Evolutionary conservation across 345 rosid genomes (phyloP), one percentile per base, ranked within the genome.

Genomic region (Laguncularia racemosa): DNA sequence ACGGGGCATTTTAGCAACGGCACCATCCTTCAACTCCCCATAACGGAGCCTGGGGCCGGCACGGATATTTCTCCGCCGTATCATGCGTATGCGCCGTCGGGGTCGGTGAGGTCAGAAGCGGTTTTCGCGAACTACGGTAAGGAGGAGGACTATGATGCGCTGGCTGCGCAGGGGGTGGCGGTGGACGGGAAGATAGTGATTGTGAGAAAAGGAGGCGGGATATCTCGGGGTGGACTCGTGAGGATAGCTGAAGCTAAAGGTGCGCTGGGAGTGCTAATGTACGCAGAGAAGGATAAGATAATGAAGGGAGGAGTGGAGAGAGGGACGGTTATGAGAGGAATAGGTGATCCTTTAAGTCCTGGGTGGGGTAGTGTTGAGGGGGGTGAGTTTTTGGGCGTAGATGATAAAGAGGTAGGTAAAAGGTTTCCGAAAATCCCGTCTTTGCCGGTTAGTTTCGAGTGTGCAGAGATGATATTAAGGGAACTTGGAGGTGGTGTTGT

Each of bases 51-150:
- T 50, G 67, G 63, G 13, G 43, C 59, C 9, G 20, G 14, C 38
- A 48, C 63, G 2, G 71, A 58, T 48, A 70, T 82, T 20, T 75
- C 87, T 12, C 72, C 53, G 56, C 95, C 99, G 10, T 93, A 85
- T 78, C 99, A 93, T 63, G 97, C 99, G 21, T 93, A 85, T 50
- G 79, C 99, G 2, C 99, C 99, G 8, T 93, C 99, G 1, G 95
- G 90, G 18, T 46, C 85, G 61, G 91, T 51, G 71, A 69, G 56
- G 17, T 83, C 76, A 47, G 63, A 60, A 73, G 84, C 78, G 4
- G 95, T 85, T 21, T 93, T 77, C 59, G 92, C 73, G 13, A 89
- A 89, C 63, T 67, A 80, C 75, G 99, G 97, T 50, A 73, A 78
- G 58, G 86, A 82, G 52, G 78, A 69, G 71, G 97, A 93, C 80